These are phyloP conservation scores for Alternaria infectoria DNA, from an alignment of 2,329 filamentous ascomycete species.

Conservation along the genomic window DNA sequence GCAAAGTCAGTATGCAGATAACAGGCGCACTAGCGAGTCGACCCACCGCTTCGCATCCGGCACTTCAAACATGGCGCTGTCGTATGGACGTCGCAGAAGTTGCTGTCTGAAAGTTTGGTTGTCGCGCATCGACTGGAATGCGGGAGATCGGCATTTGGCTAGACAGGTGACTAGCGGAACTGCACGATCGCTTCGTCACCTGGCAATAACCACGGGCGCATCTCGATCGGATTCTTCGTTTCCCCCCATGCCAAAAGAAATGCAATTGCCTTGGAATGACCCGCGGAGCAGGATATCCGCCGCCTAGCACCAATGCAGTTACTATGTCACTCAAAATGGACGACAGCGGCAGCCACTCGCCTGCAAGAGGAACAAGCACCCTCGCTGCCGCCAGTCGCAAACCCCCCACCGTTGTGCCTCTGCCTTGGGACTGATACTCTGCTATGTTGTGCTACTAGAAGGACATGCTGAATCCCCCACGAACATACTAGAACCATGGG, in stretches of 20 bases:
- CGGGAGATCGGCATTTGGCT: constrained; percentile 15
- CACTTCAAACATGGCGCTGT: constrained; percentile 29
- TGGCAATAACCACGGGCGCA: background rate
- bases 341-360: constrained; percentile 3
- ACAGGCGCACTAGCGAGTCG: background rate
- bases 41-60: constrained; percentile 35
- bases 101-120: constrained; percentile 1
- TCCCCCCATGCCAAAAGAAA: background rate
- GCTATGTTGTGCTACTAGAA: constrained; percentile 2
- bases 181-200: constrained; percentile 1
- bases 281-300: constrained; percentile 5
- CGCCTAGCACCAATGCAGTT: constrained; percentile 13
- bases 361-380: background rate
- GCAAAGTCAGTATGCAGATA: constrained; percentile 14
- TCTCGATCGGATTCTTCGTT: constrained; percentile 2
- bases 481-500: constrained; percentile 18
- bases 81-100: background rate
- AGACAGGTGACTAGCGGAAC: background rate
- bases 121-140: too few relatives aligned
- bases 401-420: constrained; percentile 7
- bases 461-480: constrained; percentile 17
- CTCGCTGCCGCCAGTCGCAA: background rate
- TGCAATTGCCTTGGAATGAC: background rate
- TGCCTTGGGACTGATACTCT: background rate
- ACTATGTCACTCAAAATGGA: constrained; percentile 1